Percentiles rank a stretch among this genome's conserved stretches.
Conservation (phyloP, 2,329 filamentous ascomycete genomes). For the Claviceps sp. region DNA sequence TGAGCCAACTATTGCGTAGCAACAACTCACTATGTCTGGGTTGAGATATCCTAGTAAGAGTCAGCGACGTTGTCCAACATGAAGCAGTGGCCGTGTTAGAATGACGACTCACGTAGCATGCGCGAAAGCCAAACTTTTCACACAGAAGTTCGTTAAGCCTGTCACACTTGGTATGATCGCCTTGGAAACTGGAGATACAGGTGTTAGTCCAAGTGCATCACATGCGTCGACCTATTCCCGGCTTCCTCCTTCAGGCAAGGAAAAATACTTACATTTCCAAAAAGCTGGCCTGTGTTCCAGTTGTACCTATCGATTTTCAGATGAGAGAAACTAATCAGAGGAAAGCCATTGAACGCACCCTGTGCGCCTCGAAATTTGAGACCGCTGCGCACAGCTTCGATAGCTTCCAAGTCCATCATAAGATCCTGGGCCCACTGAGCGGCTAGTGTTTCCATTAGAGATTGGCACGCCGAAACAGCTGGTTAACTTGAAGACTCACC, state of each 20-base stretch:
- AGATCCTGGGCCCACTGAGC: constrained; percentile 57
- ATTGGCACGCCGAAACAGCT: constrained; percentile 12
- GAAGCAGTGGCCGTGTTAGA: constrained; percentile 45
- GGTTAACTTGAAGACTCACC: constrained; percentile 4
- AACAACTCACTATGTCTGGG: constrained; percentile 38
- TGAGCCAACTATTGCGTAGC: constrained; percentile 1
- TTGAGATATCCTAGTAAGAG: constrained; percentile 32
- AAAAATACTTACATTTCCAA: constrained; percentile 14
- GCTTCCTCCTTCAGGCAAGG: background rate
- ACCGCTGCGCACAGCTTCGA: constrained; percentile 54
- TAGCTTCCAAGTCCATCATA: constrained; percentile 55
- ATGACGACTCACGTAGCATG: constrained; percentile 30
- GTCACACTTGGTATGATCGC: constrained; percentile 35
- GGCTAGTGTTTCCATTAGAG: constrained; percentile 6
- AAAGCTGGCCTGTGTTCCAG: constrained; percentile 68
- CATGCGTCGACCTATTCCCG: background rate
- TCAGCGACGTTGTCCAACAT: background rate
- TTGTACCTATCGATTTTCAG: constrained; percentile 51
- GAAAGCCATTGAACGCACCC: constrained; percentile 9
- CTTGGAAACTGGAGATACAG: constrained; percentile 23
- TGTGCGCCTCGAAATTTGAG: constrained; percentile 63
- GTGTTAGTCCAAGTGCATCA: background rate
- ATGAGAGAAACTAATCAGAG: background rate
- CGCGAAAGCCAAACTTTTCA: constrained; percentile 39
- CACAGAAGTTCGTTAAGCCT: constrained; percentile 42